phyloP scores from a whole-genome alignment of 805 yeast genomes.

The Candida maltosa region DNA sequence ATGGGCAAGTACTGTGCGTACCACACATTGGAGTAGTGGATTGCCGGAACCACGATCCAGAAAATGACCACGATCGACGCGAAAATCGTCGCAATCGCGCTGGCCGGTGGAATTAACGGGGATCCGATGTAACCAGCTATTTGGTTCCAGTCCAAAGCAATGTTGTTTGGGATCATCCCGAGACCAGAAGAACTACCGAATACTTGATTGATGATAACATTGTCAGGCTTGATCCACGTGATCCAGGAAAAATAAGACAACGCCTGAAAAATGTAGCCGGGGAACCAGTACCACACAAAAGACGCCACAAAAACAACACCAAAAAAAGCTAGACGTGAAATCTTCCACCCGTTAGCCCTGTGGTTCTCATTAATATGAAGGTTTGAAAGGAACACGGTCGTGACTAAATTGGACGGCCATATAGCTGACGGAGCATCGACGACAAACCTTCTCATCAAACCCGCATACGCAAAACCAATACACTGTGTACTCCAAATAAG shows the following conservation, averaged over 20 bases:
- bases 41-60: conserved; percentile 49
- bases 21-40: conserved; percentile 57
- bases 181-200: conserved; percentile 63
- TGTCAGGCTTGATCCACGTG: conserved; percentile 61
- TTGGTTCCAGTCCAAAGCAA: conserved; percentile 70
- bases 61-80: conserved; percentile 44
- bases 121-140: conserved; percentile 55
- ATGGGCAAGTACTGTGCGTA: conserved; percentile 60
- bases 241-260: conserved; percentile 61
- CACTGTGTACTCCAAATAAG: conserved; percentile 53
- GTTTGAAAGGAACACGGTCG: conserved; percentile 53
- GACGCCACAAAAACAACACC: conserved; percentile 32
- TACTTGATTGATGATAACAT: conserved; percentile 58
- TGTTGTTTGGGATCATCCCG: conserved; percentile 62
- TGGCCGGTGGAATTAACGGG: conserved; percentile 63
- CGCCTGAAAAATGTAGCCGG: conserved; percentile 57
- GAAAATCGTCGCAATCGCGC: conserved; percentile 45
- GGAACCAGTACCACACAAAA: conserved; percentile 58
- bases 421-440: conserved; percentile 64
- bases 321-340: conserved; percentile 51
- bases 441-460: conserved; percentile 54
- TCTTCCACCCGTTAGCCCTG: conserved; percentile 58
- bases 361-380: conserved; percentile 50
- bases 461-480: conserved; percentile 68
- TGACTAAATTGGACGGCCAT: conserved; percentile 69